A percentile compares a stretch with the other conserved stretches of the same genome.
Evolutionary conservation across 1,284 basidiomycete genomes (phyloP).

Genomic region (Papiliotrema terrestris): DNA sequence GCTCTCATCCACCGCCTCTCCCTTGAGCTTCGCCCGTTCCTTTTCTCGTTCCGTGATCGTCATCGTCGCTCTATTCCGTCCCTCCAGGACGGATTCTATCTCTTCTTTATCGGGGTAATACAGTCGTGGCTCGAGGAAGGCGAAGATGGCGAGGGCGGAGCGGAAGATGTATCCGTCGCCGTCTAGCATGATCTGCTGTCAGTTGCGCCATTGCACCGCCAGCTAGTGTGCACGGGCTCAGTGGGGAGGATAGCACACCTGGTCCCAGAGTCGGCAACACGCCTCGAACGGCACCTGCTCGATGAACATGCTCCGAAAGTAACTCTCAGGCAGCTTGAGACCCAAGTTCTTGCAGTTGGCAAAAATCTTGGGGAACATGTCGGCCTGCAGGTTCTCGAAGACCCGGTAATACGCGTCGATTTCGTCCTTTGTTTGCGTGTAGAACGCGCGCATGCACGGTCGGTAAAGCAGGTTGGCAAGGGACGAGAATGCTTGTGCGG

Average conservation of each 20-base stretch:
- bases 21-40: slow-evolving; percentile 57
- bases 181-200: slow-evolving; percentile 42
- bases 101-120: slow-evolving; percentile 54
- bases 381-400: slow-evolving; percentile 46
- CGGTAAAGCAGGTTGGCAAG: slow-evolving; percentile 85
- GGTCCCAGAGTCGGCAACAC: slow-evolving; percentile 81
- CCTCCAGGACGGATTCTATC: slow-evolving; percentile 77
- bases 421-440: slow-evolving; percentile 73
- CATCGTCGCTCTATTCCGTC: slow-evolving; percentile 48
- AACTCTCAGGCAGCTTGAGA: slow-evolving; percentile 50
- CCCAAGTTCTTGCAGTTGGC: slow-evolving; percentile 86
- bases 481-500: slow-evolving; percentile 70
- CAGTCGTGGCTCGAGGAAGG: slow-evolving; percentile 68
- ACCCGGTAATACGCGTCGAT: slow-evolving; percentile 59
- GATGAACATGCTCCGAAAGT: slow-evolving; percentile 77
- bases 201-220: too few relatives aligned
- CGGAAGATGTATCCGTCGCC: slow-evolving; percentile 62
- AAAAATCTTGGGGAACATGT: slow-evolving; percentile 84
- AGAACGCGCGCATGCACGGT: slow-evolving; percentile 81
- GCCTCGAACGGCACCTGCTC: slow-evolving; percentile 85
- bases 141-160: slow-evolving; percentile 74
- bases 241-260: slow-evolving; percentile 18
- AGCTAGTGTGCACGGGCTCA: too few relatives aligned
- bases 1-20: slow-evolving; percentile 52
- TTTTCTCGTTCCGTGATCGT: slow-evolving; percentile 48